Base-by-base conservation (phyloP, 306 rosid genomes). In the Glycine soja region DNA sequence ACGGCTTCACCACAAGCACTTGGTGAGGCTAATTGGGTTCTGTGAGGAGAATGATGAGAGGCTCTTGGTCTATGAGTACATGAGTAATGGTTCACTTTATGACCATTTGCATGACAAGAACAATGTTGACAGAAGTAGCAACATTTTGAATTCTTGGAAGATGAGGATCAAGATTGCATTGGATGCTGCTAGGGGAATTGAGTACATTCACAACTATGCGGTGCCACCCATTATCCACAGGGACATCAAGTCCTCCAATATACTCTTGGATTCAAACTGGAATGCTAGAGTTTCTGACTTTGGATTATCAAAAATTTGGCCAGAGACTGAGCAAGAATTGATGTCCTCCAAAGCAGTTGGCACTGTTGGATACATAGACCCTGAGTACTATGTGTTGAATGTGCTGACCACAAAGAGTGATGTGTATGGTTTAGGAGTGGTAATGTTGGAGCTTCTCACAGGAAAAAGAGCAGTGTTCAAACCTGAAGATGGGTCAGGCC, bases 351-450 rank as follows among this genome's bases (percentile, higher is more conserved):
- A 51, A 15, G 90, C 88, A 0, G 90, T 79, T 10, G 90, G 90
- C 24, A 87, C 90, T 0, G 86, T 87, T 9, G 90, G 90, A 3
- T 87, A 87, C 62, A 87, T 87, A 75, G 90, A 87, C 19, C 90
- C 90, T 0, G 90, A 87, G 86, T 87, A 87, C 82, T 87, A 84
- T 53, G 88, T 81, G 1, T 34, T 79, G 24, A 87, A 79, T 69
- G 88, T 87, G 6, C 75, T 85, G 43, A 87, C 90, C 5, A 76
- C 86, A 71, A 87, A 85, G 36, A 85, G 90, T 67, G 90, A 87
- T 79, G 90, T 85, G 3, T 87, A 87, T 71, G 88, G 90, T 58
- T 79, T 87, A 42, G 90, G 90, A 64, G 85, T 87, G 56, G 88
- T 87, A 24, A 3, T 87, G 82, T 52, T 87, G 83, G 90, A 87